Percentiles rank a stretch among this genome's conserved stretches.
Conservation (phyloP, 768 basidiomycete genomes). For the Tubosaeta sp. region DNA sequence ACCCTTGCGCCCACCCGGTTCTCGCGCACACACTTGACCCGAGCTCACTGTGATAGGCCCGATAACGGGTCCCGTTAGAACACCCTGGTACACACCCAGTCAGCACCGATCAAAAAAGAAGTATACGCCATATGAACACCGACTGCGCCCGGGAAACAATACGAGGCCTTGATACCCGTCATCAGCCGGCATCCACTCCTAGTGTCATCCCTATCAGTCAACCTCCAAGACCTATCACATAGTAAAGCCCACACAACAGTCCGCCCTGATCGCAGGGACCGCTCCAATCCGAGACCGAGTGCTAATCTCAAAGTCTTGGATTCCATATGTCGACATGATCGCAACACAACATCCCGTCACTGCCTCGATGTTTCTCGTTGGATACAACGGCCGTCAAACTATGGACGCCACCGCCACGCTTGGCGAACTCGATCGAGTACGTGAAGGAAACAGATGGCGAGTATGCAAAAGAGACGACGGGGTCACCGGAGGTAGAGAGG, state of each 20-base stretch:
- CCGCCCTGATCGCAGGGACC: constrained; percentile 47
- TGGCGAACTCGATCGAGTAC: constrained; percentile 44
- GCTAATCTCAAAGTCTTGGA: constrained; percentile 28
- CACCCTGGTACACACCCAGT: no score
- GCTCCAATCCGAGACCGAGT: no score
- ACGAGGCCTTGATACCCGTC: constrained; percentile 52
- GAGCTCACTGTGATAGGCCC: background rate
- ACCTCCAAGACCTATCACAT: constrained; percentile 10
- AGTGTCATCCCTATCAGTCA: constrained; percentile 29
- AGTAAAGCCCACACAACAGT: constrained; percentile 48
- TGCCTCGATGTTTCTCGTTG: constrained; percentile 43
- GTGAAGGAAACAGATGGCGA: constrained; percentile 37
- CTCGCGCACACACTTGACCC: background rate
- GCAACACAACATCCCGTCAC: constrained; percentile 45
- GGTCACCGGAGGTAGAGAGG: constrained; percentile 56
- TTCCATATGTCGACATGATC: constrained; percentile 38
- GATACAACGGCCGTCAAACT: constrained; percentile 37
- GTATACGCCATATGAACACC: constrained; percentile 13
- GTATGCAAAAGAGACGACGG: constrained; percentile 49
- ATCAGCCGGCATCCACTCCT: constrained; percentile 44
- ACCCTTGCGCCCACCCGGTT: background rate
- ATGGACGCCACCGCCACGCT: constrained; percentile 65
- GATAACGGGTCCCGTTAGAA: background rate
- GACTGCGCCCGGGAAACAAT: constrained; percentile 47
- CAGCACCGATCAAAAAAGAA: background rate